Base-by-base conservation (phyloP, 2,329 filamentous ascomycete genomes). In the Microsporum ferrugineum region DNA sequence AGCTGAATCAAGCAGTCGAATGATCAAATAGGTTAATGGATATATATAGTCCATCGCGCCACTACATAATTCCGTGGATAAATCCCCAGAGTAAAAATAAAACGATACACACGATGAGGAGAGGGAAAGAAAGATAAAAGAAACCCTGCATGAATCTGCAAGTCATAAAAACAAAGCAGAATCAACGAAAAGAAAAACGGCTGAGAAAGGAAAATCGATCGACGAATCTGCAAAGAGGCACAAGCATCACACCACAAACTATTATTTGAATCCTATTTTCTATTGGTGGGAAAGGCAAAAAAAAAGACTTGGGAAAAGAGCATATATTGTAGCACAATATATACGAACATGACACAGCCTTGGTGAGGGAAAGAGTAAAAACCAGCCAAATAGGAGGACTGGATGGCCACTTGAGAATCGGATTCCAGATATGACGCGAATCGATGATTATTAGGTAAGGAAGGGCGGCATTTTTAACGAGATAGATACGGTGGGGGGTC, bases 271-370 rank as follows among this genome's bases (percentile, higher is more conserved):
- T 33, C 2, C 49, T 53, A 34, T 53, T 53, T 53, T n/a, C 49
- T 34, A 53, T 53, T 53, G 49, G 49, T n/a, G 31, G 43, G 49
- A 53, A 17, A 23, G 17, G 17, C 12, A 29, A 10, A 27, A n/a
- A n/a, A 33, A 53, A 53, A 53, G 49, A 33, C 33, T 53, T 34
- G 31, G 27, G 49, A 14, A 33, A 34, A 33, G 49, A 53, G 49
- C 29, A 53, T 53, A 53, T 53, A 53, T 53, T 53, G 49, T 53
- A 33, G 49, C 29, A 53, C 49, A 53, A 34, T 53, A 53, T 53
- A 53, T 53, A 53, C 49, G 49, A 53, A 53, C 27, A 53, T 53
- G 29, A 3, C 49, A 53, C 49, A 53, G 49, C 12, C 49, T 53
- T 10, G 29, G 27, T 53, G 27, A 17, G 49, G 12, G 49, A 53